These are phyloP conservation scores for Colletotrichum scovillei DNA, from an alignment of 2,329 filamentous ascomycete genomes.

Conservation along the genomic window DNA sequence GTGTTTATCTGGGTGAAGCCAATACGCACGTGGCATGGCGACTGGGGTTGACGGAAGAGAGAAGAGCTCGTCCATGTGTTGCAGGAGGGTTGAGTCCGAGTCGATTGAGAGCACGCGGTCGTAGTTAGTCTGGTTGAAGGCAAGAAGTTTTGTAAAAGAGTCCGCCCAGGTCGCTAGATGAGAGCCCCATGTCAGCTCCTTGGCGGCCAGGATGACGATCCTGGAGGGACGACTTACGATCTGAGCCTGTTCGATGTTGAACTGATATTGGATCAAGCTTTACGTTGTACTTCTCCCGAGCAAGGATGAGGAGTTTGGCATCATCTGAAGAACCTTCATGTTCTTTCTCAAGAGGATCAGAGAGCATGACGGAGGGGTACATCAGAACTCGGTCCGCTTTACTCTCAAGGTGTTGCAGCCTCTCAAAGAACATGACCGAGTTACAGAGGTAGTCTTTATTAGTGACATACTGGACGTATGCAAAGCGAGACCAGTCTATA, in stretches of 20 bases:
- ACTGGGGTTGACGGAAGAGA: constrained; percentile 68
- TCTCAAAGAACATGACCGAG: constrained; percentile 62
- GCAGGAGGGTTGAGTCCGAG: constrained; percentile 70
- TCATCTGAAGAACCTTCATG: constrained; percentile 40
- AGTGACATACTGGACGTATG: constrained; percentile 63
- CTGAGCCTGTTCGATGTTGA: constrained; percentile 48
- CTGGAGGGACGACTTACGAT: constrained; percentile 44
- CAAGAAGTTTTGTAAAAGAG: constrained; percentile 74
- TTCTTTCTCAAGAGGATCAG: constrained; percentile 42
- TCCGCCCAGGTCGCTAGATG: constrained; percentile 65
- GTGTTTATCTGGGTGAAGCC: constrained; percentile 65
- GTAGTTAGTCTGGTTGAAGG: constrained; percentile 73
- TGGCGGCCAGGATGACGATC: no score
- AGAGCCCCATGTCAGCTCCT: neutral
- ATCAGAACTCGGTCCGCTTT: constrained; percentile 58
- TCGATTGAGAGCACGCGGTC: constrained; percentile 60
- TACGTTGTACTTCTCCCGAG: constrained; percentile 57
- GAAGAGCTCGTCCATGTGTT: constrained; percentile 76
- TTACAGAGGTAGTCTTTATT: constrained; percentile 60
- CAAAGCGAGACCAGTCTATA: constrained; percentile 55
- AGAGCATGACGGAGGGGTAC: constrained; percentile 54
- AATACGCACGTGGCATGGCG: constrained; percentile 77
- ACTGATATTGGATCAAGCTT: constrained; percentile 55
- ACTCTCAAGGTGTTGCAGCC: constrained; percentile 52
- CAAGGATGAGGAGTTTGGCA: constrained; percentile 51